Evolutionary conservation across 306 rosid species (phyloP).

Genomic region (Acacia crassicarpa): DNA sequence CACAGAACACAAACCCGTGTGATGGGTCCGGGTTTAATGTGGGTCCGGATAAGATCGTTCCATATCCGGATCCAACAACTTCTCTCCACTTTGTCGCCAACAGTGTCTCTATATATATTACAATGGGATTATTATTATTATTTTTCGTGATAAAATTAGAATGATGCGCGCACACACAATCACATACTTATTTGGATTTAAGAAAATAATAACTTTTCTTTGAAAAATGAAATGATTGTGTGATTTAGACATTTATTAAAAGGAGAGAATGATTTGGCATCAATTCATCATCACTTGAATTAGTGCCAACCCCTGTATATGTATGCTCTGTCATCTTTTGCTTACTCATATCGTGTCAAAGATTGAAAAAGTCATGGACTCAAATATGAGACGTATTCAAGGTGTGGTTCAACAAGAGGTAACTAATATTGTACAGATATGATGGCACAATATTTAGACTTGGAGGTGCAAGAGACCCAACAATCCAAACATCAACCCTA

Average conservation of each 20-base stretch:
- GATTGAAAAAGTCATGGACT: too few species aligned
- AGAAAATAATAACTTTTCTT: neutral
- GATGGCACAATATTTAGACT: too few species aligned
- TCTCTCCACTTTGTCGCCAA: neutral
- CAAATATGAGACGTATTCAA: too few species aligned
- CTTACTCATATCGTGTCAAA: neutral
- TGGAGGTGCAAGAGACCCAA: too few species aligned
- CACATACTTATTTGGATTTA: too few species aligned
- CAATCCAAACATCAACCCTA: too few species aligned
- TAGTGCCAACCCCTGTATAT: neutral
- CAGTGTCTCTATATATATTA: neutral
- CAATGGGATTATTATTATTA: too few species aligned
- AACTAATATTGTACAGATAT: too few species aligned
- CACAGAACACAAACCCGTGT: neutral
- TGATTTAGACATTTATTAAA: neutral
- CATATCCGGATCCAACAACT: constrained; percentile 35
- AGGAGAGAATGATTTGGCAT: neutral
- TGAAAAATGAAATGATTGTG: neutral
- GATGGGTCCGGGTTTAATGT: constrained; percentile 11
- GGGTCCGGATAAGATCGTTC: constrained; percentile 36
- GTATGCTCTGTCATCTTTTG: neutral
- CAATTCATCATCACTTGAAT: neutral
- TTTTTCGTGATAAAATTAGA: too few species aligned
- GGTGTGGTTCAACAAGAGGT: too few species aligned
- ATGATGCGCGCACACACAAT: too few species aligned